Percentiles rank a stretch among this genome's conserved stretches.
phyloP scores from a whole-genome alignment of 345 rosid species.

The Camelina hispida region DNA sequence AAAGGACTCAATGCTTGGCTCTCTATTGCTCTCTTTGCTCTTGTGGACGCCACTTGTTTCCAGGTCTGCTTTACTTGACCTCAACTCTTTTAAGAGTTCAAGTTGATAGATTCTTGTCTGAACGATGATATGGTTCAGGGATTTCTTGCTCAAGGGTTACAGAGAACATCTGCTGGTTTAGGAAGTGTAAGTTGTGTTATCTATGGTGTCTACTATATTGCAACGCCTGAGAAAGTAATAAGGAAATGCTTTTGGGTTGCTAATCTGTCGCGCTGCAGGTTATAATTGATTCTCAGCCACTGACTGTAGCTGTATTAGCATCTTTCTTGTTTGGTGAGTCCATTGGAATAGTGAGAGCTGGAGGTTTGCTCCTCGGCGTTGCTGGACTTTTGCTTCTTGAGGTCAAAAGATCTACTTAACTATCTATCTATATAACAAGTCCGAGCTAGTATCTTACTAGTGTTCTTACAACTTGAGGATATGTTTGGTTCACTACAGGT shows the following conservation, averaged over 20 bases:
- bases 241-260: neutral
- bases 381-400: constrained; percentile 89
- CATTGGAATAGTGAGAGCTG: constrained; percentile 76
- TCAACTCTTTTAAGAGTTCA: neutral
- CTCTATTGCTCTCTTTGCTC: constrained; percentile 79
- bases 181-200: constrained; percentile 67
- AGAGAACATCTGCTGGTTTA: constrained; percentile 92
- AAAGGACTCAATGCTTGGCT: constrained; percentile 81
- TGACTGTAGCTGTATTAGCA: constrained; percentile 89
- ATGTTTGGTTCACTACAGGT: constrained; percentile 47
- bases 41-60: constrained; percentile 85
- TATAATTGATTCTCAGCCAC: constrained; percentile 91
- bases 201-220: neutral
- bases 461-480: constrained; percentile 11
- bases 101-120: neutral
- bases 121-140: constrained; percentile 55
- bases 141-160: constrained; percentile 87
- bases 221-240: neutral
- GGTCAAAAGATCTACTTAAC: constrained; percentile 49
- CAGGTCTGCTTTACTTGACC: constrained; percentile 53
- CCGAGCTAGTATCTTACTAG: neutral
- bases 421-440: constrained; percentile 1
- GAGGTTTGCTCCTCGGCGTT: constrained; percentile 81
- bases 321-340: constrained; percentile 81
- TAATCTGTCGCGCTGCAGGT: constrained; percentile 52